Percentiles rank a stretch among this genome's conserved stretches.
Conservation (phyloP, 106 monocot species). For the Iris macrosiphon region DNA sequence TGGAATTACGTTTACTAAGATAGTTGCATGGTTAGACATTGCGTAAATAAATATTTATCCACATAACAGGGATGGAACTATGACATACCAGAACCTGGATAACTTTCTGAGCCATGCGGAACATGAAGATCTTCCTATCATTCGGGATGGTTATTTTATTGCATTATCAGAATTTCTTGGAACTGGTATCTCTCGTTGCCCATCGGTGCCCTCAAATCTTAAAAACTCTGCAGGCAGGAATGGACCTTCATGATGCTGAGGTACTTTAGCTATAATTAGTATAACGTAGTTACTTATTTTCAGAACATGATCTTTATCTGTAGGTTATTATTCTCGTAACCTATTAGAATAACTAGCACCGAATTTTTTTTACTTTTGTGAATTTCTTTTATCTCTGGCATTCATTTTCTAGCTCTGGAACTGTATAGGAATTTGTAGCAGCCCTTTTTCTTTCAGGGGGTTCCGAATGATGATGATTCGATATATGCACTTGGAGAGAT, state of each 20-base stretch:
- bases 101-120: constrained; percentile 37
- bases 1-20: no score
- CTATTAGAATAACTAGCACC: no score
- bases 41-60: background rate
- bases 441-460: constrained; percentile 15
- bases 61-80: constrained; percentile 26
- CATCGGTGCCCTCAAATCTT: constrained; percentile 21
- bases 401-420: no score
- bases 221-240: constrained; percentile 24
- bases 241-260: constrained; percentile 22
- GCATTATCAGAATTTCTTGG: constrained; percentile 39
- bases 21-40: no score
- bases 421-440: background rate
- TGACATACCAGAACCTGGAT: constrained; percentile 37
- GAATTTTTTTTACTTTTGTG: no score
- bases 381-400: no score
- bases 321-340: no score
- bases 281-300: background rate
- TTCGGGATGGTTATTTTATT: constrained; percentile 54
- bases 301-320: no score
- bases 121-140: constrained; percentile 35
- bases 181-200: constrained; percentile 34
- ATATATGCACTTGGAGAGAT: constrained; percentile 31
- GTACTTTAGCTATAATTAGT: constrained; percentile 8
- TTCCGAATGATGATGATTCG: constrained; percentile 26